A percentile compares a stretch with the other conserved stretches of the same genome.
phyloP scores from a whole-genome alignment of 108 stramenopile species.

The Poteriospumella lacustris region DNA sequence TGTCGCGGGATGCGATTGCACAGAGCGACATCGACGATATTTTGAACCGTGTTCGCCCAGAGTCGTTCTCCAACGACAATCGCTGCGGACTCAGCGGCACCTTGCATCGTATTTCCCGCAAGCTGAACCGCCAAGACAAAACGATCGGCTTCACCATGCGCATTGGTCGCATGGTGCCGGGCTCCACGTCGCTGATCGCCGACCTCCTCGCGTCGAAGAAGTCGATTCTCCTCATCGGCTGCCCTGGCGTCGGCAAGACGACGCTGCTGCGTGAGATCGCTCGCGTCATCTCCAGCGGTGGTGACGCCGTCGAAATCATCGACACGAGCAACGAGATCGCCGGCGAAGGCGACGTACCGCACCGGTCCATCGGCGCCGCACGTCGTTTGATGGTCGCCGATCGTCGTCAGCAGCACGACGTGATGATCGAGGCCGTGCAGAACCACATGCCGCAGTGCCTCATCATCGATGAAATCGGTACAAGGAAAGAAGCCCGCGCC shows the following conservation, averaged over 20 bases:
- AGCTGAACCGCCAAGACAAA: conserved; percentile 24
- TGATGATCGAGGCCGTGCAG: conserved; percentile 68
- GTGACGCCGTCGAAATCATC: conserved; percentile 52
- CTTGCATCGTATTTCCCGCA: conserved; percentile 39
- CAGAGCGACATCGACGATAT: no score
- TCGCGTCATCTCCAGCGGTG: conserved; percentile 36
- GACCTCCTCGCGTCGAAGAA: conserved; percentile 38
- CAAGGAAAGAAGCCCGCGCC: conserved; percentile 54
- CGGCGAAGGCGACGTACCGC: conserved; percentile 57
- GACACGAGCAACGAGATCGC: conserved; percentile 66
- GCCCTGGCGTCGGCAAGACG: conserved; percentile 44
- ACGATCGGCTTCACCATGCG: conserved; percentile 50
- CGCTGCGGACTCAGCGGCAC: neutral
- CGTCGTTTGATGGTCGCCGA: conserved; percentile 61
- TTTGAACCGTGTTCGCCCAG: no score
- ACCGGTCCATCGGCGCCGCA: conserved; percentile 55
- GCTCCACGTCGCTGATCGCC: conserved; percentile 48
- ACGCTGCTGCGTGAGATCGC: conserved; percentile 55
- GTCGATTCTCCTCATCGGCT: conserved; percentile 22
- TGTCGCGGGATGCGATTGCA: no score
- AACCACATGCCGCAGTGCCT: conserved; percentile 62
- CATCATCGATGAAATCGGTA: conserved; percentile 65
- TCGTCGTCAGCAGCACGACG: conserved; percentile 43
- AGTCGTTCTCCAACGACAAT: no score
- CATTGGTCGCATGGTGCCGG: conserved; percentile 49